Evolutionary conservation across 2,329 filamentous ascomycete genomes (phyloP).

Genomic region (Eutypella sp.): DNA sequence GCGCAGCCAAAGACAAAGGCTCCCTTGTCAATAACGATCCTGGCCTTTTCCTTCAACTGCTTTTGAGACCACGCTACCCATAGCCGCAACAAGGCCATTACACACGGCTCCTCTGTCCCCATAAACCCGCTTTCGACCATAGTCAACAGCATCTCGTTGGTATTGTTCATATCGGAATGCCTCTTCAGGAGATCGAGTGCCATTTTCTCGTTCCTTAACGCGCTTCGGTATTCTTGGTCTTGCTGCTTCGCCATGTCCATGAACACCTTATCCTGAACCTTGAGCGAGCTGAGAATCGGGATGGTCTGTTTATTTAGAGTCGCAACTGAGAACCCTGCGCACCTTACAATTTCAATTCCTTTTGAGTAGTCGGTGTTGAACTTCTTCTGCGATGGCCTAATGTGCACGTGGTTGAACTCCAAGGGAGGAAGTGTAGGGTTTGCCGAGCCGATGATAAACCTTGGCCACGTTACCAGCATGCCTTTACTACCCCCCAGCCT

Average conservation of each 20-base stretch:
- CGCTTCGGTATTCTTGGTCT: constrained; percentile 61
- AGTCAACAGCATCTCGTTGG: constrained; percentile 66
- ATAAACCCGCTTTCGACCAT: constrained; percentile 82
- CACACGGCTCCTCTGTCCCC: constrained; percentile 68
- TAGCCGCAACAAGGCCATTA: constrained; percentile 70
- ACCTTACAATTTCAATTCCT: constrained; percentile 79
- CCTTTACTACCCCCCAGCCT: constrained; percentile 91
- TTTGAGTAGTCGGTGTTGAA: constrained; percentile 65
- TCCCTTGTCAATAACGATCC: constrained; percentile 74
- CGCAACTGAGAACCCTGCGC: constrained; percentile 70
- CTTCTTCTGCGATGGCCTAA: constrained; percentile 83
- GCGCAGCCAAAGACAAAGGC: constrained; percentile 85
- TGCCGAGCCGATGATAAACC: constrained; percentile 25
- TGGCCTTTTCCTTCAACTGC: constrained; percentile 85
- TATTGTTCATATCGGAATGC: constrained; percentile 81
- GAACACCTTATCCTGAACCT: constrained; percentile 65
- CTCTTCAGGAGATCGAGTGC: constrained; percentile 66
- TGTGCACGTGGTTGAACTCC: constrained; percentile 63
- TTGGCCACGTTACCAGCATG: constrained; percentile 70
- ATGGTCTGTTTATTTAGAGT: constrained; percentile 90
- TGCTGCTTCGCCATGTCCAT: constrained; percentile 61
- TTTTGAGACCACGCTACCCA: constrained; percentile 92
- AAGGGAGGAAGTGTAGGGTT: constrained; percentile 24
- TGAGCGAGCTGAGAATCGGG: constrained; percentile 72
- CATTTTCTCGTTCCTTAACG: constrained; percentile 59